A percentile compares a stretch with the other conserved stretches of the same genome.
These are phyloP conservation scores for Musa itinerans DNA, from an alignment of 176 grass and related monocot species.

Conservation along the genomic window DNA sequence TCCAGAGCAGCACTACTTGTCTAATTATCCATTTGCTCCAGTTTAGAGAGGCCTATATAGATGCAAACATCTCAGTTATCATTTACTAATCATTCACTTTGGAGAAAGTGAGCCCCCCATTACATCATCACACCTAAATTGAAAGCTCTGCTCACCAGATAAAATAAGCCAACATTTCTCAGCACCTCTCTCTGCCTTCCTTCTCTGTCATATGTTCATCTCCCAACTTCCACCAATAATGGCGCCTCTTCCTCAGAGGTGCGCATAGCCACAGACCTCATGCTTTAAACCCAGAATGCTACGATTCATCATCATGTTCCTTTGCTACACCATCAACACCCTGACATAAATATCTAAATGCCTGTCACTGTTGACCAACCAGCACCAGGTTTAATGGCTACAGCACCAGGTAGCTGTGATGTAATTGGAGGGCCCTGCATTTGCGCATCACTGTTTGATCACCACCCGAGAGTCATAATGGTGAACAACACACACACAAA, in stretches of 20 bases:
- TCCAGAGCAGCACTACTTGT: background rate
- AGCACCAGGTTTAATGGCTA: conserved; percentile 44
- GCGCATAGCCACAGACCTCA: background rate
- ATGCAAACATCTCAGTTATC: background rate
- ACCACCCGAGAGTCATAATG: conserved; percentile 23
- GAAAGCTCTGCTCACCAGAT: background rate
- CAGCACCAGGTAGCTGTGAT: conserved; percentile 44
- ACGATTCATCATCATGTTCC: background rate
- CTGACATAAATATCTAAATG: conserved; percentile 30
- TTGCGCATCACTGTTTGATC: conserved; percentile 23
- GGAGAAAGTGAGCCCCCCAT: background rate
- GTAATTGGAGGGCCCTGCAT: conserved; percentile 29
- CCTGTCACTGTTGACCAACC: conserved; percentile 73
- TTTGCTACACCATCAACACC: background rate
- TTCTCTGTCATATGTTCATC: background rate
- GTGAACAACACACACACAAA: conserved; percentile 10
- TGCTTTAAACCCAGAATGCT: background rate
- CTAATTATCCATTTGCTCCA: conserved; percentile 4
- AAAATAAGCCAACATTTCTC: background rate
- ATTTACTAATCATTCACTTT: conserved; percentile 5
- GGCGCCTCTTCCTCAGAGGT: background rate
- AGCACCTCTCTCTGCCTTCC: background rate
- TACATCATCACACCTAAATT: background rate
- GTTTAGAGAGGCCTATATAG: background rate
- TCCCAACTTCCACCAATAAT: background rate